phyloP scores from a whole-genome alignment of 495 filamentous ascomycete species.

The Penicillium argentinense region DNA sequence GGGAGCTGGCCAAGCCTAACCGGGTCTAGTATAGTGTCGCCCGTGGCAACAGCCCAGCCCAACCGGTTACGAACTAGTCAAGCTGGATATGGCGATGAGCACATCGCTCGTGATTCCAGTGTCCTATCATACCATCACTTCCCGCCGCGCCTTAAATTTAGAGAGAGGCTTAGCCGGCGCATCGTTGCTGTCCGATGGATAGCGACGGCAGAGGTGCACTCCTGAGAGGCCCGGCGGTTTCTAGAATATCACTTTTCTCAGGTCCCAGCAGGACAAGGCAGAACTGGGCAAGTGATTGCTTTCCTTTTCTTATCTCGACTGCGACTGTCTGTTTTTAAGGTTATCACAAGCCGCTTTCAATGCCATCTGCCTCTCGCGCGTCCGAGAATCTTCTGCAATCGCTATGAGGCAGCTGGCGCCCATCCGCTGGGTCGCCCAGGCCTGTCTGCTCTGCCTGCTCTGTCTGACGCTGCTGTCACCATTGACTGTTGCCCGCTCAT shows the following conservation, averaged over 20 bases:
- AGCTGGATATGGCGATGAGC: background rate
- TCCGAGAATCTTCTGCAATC: background rate
- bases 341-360: background rate
- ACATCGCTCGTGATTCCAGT: background rate
- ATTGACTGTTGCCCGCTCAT: background rate
- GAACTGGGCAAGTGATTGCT: background rate
- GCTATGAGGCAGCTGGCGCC: slow-evolving; percentile 18
- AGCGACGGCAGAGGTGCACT: background rate
- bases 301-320: too few relatives aligned
- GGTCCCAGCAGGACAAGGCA: too few relatives aligned
- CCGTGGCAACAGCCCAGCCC: background rate
- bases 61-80: background rate
- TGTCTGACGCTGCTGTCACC: slow-evolving; percentile 14
- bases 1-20: background rate
- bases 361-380: background rate
- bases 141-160: background rate
- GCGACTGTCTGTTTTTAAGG: background rate
- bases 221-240: background rate
- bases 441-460: slow-evolving; percentile 8
- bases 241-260: too few relatives aligned
- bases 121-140: slow-evolving; percentile 2
- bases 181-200: background rate
- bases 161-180: background rate
- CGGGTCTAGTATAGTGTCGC: background rate
- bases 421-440: slow-evolving; percentile 14